Conservation (phyloP, 345 rosid genomes). For the Cardamine chenopodiifolia region DNA sequence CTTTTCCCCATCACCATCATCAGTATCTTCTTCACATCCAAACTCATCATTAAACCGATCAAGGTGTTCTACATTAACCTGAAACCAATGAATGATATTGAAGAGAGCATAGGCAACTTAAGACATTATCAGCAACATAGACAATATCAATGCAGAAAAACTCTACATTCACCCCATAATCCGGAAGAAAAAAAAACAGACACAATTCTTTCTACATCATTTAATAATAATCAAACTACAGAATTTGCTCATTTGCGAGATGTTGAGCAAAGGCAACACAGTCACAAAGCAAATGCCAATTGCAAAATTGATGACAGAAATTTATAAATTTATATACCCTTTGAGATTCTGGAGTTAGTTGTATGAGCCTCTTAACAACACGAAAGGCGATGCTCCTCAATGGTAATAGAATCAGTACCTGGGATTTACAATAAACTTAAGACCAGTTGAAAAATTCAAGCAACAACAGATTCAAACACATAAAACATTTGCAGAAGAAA, state of each 20-base stretch:
- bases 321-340: slow-evolving; percentile 53
- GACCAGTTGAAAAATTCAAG: slow-evolving; percentile 12
- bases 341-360: slow-evolving; percentile 66
- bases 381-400: slow-evolving; percentile 67
- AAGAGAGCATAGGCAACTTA: slow-evolving; percentile 9
- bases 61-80: slow-evolving; percentile 81
- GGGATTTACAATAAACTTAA: slow-evolving; percentile 30
- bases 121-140: slow-evolving; percentile 7
- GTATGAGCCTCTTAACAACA: slow-evolving; percentile 74
- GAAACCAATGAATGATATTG: slow-evolving; percentile 35
- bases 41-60: slow-evolving; percentile 74
- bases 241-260: neutral
- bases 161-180: neutral
- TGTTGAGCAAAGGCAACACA: slow-evolving; percentile 6
- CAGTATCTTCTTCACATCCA: slow-evolving; percentile 68
- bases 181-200: slow-evolving; percentile 4
- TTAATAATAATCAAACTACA: neutral
- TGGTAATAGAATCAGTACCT: slow-evolving; percentile 87
- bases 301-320: neutral
- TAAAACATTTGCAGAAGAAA: slow-evolving; percentile 14
- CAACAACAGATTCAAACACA: neutral
- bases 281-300: slow-evolving; percentile 1
- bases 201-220: neutral
- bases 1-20: slow-evolving; percentile 40
- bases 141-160: slow-evolving; percentile 24